These are phyloP conservation scores for Kodamaea lidongshanica DNA, from an alignment of 805 yeast species.

Conservation along the genomic window DNA sequence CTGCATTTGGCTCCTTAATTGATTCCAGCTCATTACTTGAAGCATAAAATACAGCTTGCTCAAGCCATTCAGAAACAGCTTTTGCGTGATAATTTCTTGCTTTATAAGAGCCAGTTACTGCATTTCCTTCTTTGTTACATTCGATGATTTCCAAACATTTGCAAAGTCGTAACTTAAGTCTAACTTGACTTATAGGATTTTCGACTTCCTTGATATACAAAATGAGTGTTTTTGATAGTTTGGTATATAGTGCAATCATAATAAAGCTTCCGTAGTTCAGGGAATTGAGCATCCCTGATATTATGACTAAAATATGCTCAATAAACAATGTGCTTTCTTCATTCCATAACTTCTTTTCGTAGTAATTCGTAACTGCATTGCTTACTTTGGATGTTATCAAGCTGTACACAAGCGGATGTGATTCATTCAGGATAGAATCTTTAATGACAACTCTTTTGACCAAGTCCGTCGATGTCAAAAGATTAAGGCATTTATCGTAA, in stretches of 20 bases:
- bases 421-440: conserved; percentile 62
- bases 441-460: conserved; percentile 63
- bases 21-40: conserved; percentile 12
- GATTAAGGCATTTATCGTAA: conserved; percentile 43
- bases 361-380: conserved; percentile 28
- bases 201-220: conserved; percentile 25
- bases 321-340: conserved; percentile 33
- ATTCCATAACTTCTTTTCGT: conserved; percentile 18
- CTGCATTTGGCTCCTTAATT: conserved; percentile 4
- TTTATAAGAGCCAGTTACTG: conserved; percentile 40
- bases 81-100: conserved; percentile 45
- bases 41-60: conserved; percentile 41
- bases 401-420: conserved; percentile 53
- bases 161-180: conserved; percentile 40
- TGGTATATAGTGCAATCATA: conserved; percentile 27
- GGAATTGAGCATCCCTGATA: conserved; percentile 35
- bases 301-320: conserved; percentile 45
- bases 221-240: conserved; percentile 21
- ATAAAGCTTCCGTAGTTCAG: conserved; percentile 32
- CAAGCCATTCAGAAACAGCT: conserved; percentile 48
- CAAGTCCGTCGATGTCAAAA: conserved; percentile 44
- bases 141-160: conserved; percentile 33
- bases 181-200: conserved; percentile 23
- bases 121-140: conserved; percentile 24
- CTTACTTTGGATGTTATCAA: conserved; percentile 42